These are phyloP conservation scores for Aegilops umbellulata DNA, from an alignment of 176 grass and related monocot species.

Conservation along the genomic window DNA sequence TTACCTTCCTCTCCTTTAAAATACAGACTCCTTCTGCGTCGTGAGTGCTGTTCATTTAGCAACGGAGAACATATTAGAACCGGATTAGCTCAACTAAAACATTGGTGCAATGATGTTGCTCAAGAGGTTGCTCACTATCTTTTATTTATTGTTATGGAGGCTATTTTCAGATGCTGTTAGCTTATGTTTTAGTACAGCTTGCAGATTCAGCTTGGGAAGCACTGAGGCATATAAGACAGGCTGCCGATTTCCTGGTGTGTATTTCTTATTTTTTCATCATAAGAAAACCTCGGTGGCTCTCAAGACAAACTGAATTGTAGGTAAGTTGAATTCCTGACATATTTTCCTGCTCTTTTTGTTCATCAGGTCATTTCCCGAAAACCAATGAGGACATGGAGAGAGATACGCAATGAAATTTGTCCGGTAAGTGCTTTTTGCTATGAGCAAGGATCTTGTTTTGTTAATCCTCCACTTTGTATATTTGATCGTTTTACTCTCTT, in stretches of 20 bases:
- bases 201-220: slow-evolving; percentile 70
- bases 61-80: slow-evolving; percentile 84
- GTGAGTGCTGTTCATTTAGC: slow-evolving; percentile 87
- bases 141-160: background rate
- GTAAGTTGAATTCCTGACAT: background rate
- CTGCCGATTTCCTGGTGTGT: slow-evolving; percentile 77
- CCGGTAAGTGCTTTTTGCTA: slow-evolving; percentile 45
- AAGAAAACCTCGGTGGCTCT: slow-evolving; percentile 2
- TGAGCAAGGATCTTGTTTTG: background rate
- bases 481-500: slow-evolving; percentile 20
- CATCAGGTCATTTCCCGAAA: slow-evolving; percentile 78
- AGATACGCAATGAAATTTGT: slow-evolving; percentile 75
- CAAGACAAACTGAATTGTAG: slow-evolving; percentile 6
- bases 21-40: slow-evolving; percentile 67
- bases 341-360: background rate
- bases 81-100: slow-evolving; percentile 71
- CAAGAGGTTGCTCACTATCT: slow-evolving; percentile 54
- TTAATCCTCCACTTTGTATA: background rate
- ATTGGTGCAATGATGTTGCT: slow-evolving; percentile 69
- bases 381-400: slow-evolving; percentile 61
- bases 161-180: slow-evolving; percentile 12
- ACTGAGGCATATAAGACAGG: slow-evolving; percentile 79
- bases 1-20: background rate
- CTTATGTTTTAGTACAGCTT: slow-evolving; percentile 63
- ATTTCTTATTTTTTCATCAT: background rate